Evolutionary conservation across 192 early-diverging fungal species (phyloP).

Genomic region (Physocladia obscura): DNA sequence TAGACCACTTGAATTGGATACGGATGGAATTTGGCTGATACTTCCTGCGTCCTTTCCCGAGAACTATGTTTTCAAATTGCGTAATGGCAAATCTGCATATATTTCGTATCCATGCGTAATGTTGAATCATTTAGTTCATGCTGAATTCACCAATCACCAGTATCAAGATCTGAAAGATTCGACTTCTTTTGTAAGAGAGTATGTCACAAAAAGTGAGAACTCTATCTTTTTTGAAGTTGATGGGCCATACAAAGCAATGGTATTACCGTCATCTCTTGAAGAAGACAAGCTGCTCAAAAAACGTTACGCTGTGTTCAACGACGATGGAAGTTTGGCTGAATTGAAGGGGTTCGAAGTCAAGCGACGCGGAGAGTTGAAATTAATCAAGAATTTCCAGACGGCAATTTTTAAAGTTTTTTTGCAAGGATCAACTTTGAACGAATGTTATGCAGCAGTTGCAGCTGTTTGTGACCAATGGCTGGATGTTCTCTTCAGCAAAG

Average conservation of each 20-base stretch:
- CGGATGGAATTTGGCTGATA: slow-evolving; percentile 98
- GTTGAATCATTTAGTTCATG: slow-evolving; percentile 96
- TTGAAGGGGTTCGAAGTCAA: slow-evolving; percentile 99
- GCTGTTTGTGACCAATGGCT: slow-evolving; percentile 91
- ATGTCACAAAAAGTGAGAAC: slow-evolving; percentile 80
- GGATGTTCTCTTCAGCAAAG: slow-evolving; percentile 87
- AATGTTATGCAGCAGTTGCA: slow-evolving; percentile 89
- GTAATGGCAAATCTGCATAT: slow-evolving; percentile 73
- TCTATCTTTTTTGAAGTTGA: slow-evolving; percentile 99
- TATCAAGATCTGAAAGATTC: slow-evolving; percentile 74
- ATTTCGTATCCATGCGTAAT: slow-evolving; percentile 97
- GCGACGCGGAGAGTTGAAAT: slow-evolving; percentile 94
- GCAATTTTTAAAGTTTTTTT: slow-evolving; percentile 92
- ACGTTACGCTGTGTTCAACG: slow-evolving; percentile 96
- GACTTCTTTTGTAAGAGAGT: slow-evolving; percentile 33
- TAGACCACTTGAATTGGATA: slow-evolving; percentile 93
- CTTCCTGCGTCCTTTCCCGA: slow-evolving; percentile 91
- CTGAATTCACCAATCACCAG: slow-evolving; percentile 95
- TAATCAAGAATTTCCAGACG: slow-evolving; percentile 97
- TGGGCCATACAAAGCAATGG: slow-evolving; percentile 98
- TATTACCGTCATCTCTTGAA: slow-evolving; percentile 90
- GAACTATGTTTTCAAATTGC: slow-evolving; percentile 83
- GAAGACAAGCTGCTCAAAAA: slow-evolving; percentile 97
- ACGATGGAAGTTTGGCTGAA: slow-evolving; percentile 91
- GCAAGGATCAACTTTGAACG: slow-evolving; percentile 76